A percentile compares a stretch with the other conserved stretches of the same genome.
Evolutionary conservation across 495 filamentous ascomycete species (phyloP).

Genomic region (Penicillium soppii): DNA sequence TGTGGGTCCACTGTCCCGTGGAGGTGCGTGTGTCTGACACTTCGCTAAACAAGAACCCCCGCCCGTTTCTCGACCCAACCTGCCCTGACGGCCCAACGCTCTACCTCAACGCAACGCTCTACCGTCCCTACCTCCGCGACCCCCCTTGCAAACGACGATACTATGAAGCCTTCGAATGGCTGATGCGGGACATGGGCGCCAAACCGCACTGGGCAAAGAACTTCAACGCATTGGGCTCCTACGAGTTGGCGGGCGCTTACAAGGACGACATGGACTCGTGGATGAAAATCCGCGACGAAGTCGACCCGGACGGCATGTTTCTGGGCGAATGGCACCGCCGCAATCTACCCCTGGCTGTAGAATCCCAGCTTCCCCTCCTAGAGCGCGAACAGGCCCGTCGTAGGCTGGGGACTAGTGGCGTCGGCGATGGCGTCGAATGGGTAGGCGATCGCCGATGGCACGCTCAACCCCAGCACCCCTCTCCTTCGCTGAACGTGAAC

Average conservation of each 20-base stretch:
- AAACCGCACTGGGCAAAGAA: constrained; percentile 98
- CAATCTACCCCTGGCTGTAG: constrained; percentile 53
- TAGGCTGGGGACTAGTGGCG: constrained; percentile 25
- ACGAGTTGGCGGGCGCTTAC: constrained; percentile 48
- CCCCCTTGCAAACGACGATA: constrained; percentile 77
- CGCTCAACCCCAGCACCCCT: background rate
- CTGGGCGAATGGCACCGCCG: constrained; percentile 84
- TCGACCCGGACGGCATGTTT: constrained; percentile 92
- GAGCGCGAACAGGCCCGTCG: constrained; percentile 43
- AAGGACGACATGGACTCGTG: constrained; percentile 60
- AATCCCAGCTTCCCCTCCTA: constrained; percentile 40
- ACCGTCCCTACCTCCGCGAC: constrained; percentile 80
- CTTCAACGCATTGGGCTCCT: constrained; percentile 58
- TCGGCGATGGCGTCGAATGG: constrained; percentile 57
- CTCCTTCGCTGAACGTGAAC: constrained; percentile 7
- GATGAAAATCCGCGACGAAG: constrained; percentile 63
- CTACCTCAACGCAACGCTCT: constrained; percentile 95
- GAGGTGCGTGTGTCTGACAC: constrained; percentile 88
- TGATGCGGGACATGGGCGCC: constrained; percentile 91
- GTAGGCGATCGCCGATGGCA: constrained; percentile 46
- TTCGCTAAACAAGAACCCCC: constrained; percentile 49
- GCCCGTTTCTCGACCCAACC: constrained; percentile 79
- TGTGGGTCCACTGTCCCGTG: constrained; percentile 91
- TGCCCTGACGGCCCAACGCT: constrained; percentile 69
- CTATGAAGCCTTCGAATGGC: constrained; percentile 91